Evolutionary conservation across 73 alveolate genomes (phyloP).

Genomic region (Paramecium bursaria): DNA sequence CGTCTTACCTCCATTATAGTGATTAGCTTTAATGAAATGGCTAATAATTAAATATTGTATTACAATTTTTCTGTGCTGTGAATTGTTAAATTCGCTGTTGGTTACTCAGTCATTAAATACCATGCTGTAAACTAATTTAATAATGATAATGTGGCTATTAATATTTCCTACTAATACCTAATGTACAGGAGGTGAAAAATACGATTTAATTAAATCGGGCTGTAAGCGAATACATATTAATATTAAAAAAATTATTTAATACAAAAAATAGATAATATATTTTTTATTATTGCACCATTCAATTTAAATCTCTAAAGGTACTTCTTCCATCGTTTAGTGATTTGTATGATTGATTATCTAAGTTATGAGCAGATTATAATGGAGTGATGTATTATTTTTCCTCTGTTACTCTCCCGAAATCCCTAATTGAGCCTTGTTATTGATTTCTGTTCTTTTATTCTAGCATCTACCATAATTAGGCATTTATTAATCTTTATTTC

Average conservation of each 20-base stretch:
- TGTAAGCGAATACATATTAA: constrained; percentile 53
- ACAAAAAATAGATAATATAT: too few relatives aligned
- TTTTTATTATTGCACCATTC: neutral
- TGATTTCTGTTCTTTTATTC: neutral
- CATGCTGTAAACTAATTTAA: constrained; percentile 50
- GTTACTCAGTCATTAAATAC: constrained; percentile 47
- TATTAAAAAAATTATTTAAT: too few relatives aligned
- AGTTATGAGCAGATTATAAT: neutral
- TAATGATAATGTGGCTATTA: constrained; percentile 30
- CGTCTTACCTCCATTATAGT: constrained; percentile 49
- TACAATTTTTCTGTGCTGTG: constrained; percentile 46
- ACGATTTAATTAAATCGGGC: constrained; percentile 62
- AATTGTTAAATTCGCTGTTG: constrained; percentile 35
- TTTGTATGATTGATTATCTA: neutral
- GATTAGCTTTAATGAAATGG: constrained; percentile 1
- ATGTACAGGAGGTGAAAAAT: constrained; percentile 61
- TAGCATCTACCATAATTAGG: neutral
- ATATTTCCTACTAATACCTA: constrained; percentile 12
- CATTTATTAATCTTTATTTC: neutral
- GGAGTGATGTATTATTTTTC: neutral
- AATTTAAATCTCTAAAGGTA: neutral
- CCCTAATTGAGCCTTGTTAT: neutral
- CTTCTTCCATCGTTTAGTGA: neutral
- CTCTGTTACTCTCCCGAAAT: neutral
- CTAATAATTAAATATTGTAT: neutral